phyloP scores from a whole-genome alignment of 148 eudicot species.

The Agrostemma githago region DNA sequence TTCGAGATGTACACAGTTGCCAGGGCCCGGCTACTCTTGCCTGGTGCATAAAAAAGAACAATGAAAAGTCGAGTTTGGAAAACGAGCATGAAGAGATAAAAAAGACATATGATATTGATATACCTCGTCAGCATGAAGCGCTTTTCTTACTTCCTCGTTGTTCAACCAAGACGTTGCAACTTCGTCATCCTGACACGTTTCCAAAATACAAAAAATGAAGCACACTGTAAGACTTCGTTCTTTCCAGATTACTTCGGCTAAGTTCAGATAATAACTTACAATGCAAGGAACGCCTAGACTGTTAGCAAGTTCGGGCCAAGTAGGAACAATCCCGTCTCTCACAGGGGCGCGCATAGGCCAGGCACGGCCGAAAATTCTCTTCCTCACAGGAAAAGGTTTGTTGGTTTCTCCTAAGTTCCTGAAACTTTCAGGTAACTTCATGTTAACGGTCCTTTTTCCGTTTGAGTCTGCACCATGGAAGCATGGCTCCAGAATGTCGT shows the following conservation, averaged over 20 bases:
- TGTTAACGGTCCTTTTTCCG: conserved; percentile 19
- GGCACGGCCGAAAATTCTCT: conserved; percentile 92
- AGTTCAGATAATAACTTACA: conserved; percentile 37
- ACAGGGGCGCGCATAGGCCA: conserved; percentile 95
- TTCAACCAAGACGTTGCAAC: conserved; percentile 84
- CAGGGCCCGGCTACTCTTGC: conserved; percentile 58
- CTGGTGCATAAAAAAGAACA: conserved; percentile 33
- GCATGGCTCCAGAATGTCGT: conserved; percentile 90
- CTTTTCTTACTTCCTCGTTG: conserved; percentile 64
- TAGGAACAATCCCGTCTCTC: conserved; percentile 70
- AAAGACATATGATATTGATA: background rate
- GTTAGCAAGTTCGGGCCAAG: conserved; percentile 79
- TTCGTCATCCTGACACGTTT: conserved; percentile 51
- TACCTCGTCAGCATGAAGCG: conserved; percentile 83
- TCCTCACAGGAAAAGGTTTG: conserved; percentile 75
- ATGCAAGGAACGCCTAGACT: conserved; percentile 59
- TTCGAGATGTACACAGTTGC: conserved; percentile 66
- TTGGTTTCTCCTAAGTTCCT: conserved; percentile 73
- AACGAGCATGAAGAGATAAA: background rate
- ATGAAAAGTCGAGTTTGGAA: background rate
- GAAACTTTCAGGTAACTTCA: conserved; percentile 67
- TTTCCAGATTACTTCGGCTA: no score
- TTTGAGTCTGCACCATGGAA: conserved; percentile 42
- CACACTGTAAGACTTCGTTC: no score
- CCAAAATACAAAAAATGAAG: background rate